Conservation (phyloP, 2,329 filamentous ascomycete species). For the Talaromyces atroroseus region DNA sequence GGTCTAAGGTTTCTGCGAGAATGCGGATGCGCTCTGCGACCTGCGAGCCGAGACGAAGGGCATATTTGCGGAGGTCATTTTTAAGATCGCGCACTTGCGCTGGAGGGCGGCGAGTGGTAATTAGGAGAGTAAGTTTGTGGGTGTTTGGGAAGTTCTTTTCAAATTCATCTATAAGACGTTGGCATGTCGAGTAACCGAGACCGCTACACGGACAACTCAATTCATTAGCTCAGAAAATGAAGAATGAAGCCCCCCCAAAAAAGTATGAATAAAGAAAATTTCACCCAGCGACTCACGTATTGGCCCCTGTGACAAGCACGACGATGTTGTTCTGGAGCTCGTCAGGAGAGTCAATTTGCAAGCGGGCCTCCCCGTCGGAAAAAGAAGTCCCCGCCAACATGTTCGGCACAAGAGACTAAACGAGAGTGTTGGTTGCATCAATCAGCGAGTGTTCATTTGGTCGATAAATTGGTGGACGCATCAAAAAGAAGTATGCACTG, state of each 20-base stretch:
- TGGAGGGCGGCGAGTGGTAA: slow-evolving; percentile 77
- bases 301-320: slow-evolving; percentile 76
- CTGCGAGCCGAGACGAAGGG: slow-evolving; percentile 43
- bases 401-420: neutral
- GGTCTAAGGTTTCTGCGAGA: slow-evolving; percentile 54
- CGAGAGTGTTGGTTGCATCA: neutral
- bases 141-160: slow-evolving; percentile 60
- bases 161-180: slow-evolving; percentile 86
- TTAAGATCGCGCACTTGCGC: slow-evolving; percentile 47
- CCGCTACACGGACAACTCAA: slow-evolving; percentile 53
- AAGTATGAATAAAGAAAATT: neutral
- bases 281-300: slow-evolving; percentile 58
- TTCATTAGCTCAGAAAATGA: slow-evolving; percentile 10
- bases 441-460: neutral
- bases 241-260: no score
- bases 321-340: slow-evolving; percentile 11
- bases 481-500: neutral
- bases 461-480: neutral
- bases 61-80: slow-evolving; percentile 40
- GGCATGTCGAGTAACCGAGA: slow-evolving; percentile 76
- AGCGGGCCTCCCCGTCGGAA: slow-evolving; percentile 1
- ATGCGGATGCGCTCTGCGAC: slow-evolving; percentile 45
- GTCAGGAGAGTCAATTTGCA: slow-evolving; percentile 6
- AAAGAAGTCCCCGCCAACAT: neutral
- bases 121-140: slow-evolving; percentile 70